Percentiles rank a stretch among this genome's conserved stretches.
phyloP scores from a whole-genome alignment of 2,329 filamentous ascomycete species.

The Neonectria coccinea region DNA sequence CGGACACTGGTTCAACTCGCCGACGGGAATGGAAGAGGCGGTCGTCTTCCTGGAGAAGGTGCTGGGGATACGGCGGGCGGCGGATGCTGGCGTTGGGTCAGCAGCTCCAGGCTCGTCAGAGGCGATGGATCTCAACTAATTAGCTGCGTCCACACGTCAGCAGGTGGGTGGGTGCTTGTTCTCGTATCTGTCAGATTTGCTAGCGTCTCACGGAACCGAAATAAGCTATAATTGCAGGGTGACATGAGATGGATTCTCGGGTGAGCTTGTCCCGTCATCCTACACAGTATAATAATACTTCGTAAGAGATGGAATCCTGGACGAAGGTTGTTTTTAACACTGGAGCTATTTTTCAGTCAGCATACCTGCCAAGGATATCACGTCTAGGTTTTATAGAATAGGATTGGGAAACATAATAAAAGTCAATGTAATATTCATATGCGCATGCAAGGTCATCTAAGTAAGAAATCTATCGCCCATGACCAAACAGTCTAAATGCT shows the following conservation, averaged over 20 bases:
- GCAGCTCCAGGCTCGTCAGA: background rate
- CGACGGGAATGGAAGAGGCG: constrained; percentile 57
- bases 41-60: constrained; percentile 48
- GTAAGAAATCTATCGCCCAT: background rate
- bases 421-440: background rate
- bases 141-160: constrained; percentile 7
- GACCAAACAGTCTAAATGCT: background rate
- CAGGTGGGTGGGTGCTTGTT: background rate
- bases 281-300: no score
- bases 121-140: background rate
- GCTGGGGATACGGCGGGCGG: constrained; percentile 6
- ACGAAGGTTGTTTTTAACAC: background rate
- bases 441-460: background rate
- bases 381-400: background rate
- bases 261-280: background rate
- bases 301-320: background rate
- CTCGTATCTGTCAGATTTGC: constrained; percentile 6
- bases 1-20: constrained; percentile 59
- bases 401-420: background rate
- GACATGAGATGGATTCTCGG: background rate
- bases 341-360: background rate
- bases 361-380: background rate
- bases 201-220: constrained; percentile 4
- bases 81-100: background rate
- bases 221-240: background rate